These are phyloP conservation scores for Malus hybrid DNA, from an alignment of 331 rosid species.

Conservation along the genomic window DNA sequence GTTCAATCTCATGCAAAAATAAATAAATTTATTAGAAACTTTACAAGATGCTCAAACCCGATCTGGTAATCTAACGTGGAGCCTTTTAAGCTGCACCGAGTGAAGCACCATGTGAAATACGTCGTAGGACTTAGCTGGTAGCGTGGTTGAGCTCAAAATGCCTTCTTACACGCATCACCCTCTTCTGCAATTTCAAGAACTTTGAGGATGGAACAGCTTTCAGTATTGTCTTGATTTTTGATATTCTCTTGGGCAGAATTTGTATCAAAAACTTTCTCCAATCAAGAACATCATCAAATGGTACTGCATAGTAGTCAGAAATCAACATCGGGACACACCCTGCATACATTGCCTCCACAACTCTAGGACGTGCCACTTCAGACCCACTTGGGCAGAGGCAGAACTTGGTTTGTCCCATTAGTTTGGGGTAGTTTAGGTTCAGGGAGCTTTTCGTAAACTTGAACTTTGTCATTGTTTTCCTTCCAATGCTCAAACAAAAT, in stretches of 20 bases:
- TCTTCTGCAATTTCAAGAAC: conserved; percentile 19
- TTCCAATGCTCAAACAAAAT: conserved; percentile 16
- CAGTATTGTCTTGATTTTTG: conserved; percentile 18
- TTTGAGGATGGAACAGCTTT: conserved; percentile 6
- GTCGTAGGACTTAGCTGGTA: conserved; percentile 13
- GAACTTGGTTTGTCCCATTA: conserved; percentile 22
- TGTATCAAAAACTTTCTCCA: conserved; percentile 20
- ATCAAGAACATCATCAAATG: conserved; percentile 24
- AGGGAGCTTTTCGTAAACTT: conserved; percentile 17
- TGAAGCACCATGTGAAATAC: conserved; percentile 24
- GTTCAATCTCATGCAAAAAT: background rate
- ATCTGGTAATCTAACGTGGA: conserved; percentile 8
- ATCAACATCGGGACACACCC: conserved; percentile 29
- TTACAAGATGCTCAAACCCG: background rate
- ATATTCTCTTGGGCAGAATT: conserved; percentile 16
- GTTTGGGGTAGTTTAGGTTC: background rate
- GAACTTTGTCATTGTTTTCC: conserved; percentile 17
- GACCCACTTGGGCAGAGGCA: conserved; percentile 29
- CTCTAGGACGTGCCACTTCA: conserved; percentile 28
- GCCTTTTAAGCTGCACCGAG: conserved; percentile 17
- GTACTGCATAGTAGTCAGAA: conserved; percentile 6
- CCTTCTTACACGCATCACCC: conserved; percentile 15
- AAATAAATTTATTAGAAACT: background rate
- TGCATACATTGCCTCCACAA: conserved; percentile 28
- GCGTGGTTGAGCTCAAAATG: conserved; percentile 20